Conservation (phyloP, 2,329 filamentous ascomycete species). For the Huntiella abstrusa region DNA sequence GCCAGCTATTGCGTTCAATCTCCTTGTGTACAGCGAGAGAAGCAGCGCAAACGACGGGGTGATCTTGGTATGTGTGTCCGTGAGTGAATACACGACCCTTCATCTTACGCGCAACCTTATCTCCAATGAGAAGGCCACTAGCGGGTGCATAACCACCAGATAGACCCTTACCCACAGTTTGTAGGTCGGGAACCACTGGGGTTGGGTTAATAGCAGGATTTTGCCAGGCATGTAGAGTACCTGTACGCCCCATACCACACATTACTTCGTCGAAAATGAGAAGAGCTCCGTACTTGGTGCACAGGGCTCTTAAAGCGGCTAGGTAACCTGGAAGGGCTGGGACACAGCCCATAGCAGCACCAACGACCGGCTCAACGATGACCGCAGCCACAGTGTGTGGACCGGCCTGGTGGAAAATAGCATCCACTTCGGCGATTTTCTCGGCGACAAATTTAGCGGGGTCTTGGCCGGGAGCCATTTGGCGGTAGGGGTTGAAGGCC, state of each 20-base stretch:
- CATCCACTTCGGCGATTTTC: slow-evolving; percentile 45
- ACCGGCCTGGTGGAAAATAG: slow-evolving; percentile 44
- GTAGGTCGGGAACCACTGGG: slow-evolving; percentile 40
- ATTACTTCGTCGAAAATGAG: slow-evolving; percentile 68
- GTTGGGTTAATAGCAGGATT: slow-evolving; percentile 21
- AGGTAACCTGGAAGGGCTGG: slow-evolving; percentile 50
- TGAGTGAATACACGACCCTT: slow-evolving; percentile 23
- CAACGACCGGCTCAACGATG: slow-evolving; percentile 54
- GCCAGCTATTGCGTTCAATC: slow-evolving; percentile 34
- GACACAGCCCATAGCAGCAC: slow-evolving; percentile 50
- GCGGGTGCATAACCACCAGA: slow-evolving; percentile 44
- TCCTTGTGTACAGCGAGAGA: slow-evolving; percentile 44
- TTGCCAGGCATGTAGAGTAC: slow-evolving; percentile 43
- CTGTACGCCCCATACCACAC: slow-evolving; percentile 44
- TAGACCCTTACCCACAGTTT: slow-evolving; percentile 47
- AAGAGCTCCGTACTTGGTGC: slow-evolving; percentile 50
- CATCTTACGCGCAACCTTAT: slow-evolving; percentile 28
- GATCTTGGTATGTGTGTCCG: slow-evolving; percentile 44
- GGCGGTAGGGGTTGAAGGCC: slow-evolving; percentile 48
- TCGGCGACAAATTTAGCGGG: slow-evolving; percentile 39
- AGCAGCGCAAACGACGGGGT: slow-evolving; percentile 38
- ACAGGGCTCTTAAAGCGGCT: slow-evolving; percentile 45
- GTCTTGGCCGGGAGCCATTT: slow-evolving; percentile 30
- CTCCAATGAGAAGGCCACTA: slow-evolving; percentile 37
- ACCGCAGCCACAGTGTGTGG: slow-evolving; percentile 52